These are phyloP conservation scores for Trifolium subterraneum DNA, from an alignment of 306 rosid genomes.

Conservation along the genomic window DNA sequence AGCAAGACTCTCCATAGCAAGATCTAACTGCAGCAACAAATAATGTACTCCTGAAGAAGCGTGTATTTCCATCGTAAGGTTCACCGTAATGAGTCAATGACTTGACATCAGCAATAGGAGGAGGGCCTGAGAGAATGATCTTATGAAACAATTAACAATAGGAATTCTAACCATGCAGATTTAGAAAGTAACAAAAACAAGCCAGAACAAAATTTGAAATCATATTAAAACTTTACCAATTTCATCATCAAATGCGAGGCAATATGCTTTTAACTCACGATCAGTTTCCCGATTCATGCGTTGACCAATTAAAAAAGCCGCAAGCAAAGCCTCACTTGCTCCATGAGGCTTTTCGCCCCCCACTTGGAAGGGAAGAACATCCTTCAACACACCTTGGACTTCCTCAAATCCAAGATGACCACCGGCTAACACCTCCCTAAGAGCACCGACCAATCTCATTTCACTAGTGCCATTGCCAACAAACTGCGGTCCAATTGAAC, in stretches of 20 bases:
- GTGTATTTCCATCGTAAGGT: constrained; percentile 95
- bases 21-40: constrained; percentile 96
- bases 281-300: constrained; percentile 98
- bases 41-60: constrained; percentile 93
- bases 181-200: constrained; percentile 20
- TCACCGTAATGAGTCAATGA: constrained; percentile 96
- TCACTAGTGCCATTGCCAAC: constrained; percentile 71
- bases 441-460: constrained; percentile 96
- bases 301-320: constrained; percentile 95
- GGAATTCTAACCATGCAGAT: neutral
- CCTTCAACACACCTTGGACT: constrained; percentile 88
- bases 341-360: constrained; percentile 50
- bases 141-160: constrained; percentile 38
- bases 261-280: constrained; percentile 89
- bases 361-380: constrained; percentile 69
- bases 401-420: constrained; percentile 98
- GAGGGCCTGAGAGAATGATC: constrained; percentile 63
- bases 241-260: constrained; percentile 98
- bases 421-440: constrained; percentile 91
- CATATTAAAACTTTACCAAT: constrained; percentile 57
- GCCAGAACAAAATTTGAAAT: constrained; percentile 39
- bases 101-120: constrained; percentile 86
- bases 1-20: constrained; percentile 85
- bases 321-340: constrained; percentile 80
- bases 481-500: constrained; percentile 82